A percentile compares a stretch with the other conserved stretches of the same genome.
phyloP scores from a whole-genome alignment of 2,329 filamentous ascomycete genomes.

The Neoarthrinium moseri region DNA sequence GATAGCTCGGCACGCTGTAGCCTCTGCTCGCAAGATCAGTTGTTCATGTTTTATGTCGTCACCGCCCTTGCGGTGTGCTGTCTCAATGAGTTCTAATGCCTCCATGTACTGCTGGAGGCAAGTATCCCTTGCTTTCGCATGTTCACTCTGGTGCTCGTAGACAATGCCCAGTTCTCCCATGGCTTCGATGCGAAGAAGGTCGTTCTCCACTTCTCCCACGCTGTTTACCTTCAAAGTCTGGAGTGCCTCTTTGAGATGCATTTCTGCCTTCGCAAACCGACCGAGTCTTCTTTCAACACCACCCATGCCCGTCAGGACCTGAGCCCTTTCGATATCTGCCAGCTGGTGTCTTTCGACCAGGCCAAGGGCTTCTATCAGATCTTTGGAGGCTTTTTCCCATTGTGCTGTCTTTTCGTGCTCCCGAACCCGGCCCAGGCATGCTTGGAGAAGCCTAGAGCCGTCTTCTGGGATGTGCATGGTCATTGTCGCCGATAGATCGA shows the following conservation, averaged over 20 bases:
- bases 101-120: background rate
- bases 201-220: too few species aligned
- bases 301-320: background rate
- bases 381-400: slow-evolving; percentile 1
- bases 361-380: background rate
- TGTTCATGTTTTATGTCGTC: background rate
- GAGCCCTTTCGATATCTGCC: too few species aligned
- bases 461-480: too few species aligned
- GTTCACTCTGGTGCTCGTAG: background rate
- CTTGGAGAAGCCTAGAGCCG: too few species aligned
- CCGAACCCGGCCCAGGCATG: too few species aligned
- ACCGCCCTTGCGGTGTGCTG: background rate
- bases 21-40: background rate
- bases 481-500: too few species aligned
- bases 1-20: background rate
- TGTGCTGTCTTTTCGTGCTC: too few species aligned
- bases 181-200: background rate
- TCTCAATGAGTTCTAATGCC: background rate
- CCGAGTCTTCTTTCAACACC: background rate
- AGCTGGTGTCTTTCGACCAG: background rate
- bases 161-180: background rate
- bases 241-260: background rate
- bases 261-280: background rate
- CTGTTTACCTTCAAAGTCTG: background rate
- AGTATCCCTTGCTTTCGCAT: background rate